phyloP scores from a whole-genome alignment of 495 filamentous ascomycete genomes.

The Talaromyces adpressus region DNA sequence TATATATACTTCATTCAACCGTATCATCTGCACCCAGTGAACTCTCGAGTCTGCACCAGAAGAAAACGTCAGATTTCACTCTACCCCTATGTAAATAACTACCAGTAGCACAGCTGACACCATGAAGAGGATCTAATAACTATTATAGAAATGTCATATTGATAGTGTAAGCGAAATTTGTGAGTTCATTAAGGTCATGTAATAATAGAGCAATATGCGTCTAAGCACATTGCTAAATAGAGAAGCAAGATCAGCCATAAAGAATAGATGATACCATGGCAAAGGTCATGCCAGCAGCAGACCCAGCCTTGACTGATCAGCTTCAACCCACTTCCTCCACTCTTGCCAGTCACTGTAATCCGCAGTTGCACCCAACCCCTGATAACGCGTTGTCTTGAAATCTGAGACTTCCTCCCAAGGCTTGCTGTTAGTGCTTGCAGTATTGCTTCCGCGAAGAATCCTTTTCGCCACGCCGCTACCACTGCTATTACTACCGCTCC shows the following conservation, averaged over 20 bases:
- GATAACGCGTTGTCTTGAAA: slow-evolving; percentile 70
- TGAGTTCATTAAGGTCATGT: neutral
- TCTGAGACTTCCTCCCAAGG: slow-evolving; percentile 67
- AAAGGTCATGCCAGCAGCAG: neutral
- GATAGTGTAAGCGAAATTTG: neutral
- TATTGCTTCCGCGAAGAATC: slow-evolving; percentile 25
- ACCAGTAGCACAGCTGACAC: neutral
- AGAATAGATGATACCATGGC: neutral
- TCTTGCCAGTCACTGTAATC: slow-evolving; percentile 65
- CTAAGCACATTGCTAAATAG: neutral
- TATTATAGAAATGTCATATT: neutral
- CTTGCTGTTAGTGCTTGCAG: slow-evolving; percentile 13
- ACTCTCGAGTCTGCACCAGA: neutral
- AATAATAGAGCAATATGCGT: neutral
- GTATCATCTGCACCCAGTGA: neutral
- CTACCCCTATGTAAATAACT: neutral
- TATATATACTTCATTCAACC: neutral
- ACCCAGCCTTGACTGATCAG: neutral
- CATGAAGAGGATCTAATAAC: neutral
- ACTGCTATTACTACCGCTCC: slow-evolving; percentile 49
- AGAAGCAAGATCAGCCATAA: neutral
- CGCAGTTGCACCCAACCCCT: slow-evolving; percentile 66
- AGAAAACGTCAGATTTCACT: neutral
- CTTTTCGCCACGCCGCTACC: slow-evolving; percentile 39
- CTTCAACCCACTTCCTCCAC: slow-evolving; percentile 69